Conservation (phyloP, 2,329 filamentous ascomycete species). For the Sclerotinia trifoliorum region DNA sequence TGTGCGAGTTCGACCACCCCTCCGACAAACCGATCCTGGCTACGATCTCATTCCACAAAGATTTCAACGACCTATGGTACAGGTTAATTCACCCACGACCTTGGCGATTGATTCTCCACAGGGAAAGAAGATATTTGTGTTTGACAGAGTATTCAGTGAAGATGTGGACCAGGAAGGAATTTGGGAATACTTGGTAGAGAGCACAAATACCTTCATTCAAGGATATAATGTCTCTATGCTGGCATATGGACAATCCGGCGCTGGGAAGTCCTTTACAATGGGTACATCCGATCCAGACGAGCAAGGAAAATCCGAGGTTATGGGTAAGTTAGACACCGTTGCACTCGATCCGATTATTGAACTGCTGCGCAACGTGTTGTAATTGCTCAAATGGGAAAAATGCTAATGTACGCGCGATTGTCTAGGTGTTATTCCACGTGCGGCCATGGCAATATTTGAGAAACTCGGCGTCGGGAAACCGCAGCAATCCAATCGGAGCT, state of each 20-base stretch:
- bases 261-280: slow-evolving; percentile 99
- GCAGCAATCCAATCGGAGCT: slow-evolving; percentile 54
- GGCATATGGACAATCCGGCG: slow-evolving; percentile 95
- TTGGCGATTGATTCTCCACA: slow-evolving; percentile 87
- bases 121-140: slow-evolving; percentile 92
- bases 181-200: slow-evolving; percentile 92
- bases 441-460: slow-evolving; percentile 83
- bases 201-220: slow-evolving; percentile 84
- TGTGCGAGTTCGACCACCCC: slow-evolving; percentile 86
- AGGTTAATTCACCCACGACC: slow-evolving; percentile 81
- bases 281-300: slow-evolving; percentile 85
- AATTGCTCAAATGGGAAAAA: not conserved
- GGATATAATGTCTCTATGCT: slow-evolving; percentile 98
- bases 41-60: slow-evolving; percentile 94
- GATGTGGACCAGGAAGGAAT: slow-evolving; percentile 83
- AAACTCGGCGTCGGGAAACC: slow-evolving; percentile 63
- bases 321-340: slow-evolving; percentile 62
- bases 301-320: slow-evolving; percentile 65
- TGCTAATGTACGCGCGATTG: slow-evolving; percentile 29
- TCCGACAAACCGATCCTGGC: slow-evolving; percentile 80
- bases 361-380: slow-evolving; percentile 16
- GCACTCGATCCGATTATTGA: slow-evolving; percentile 21
- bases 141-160: slow-evolving; percentile 89
- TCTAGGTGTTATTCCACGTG: slow-evolving; percentile 89
- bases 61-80: slow-evolving; percentile 90